Evolutionary conservation across 352 stramenopile species (phyloP), one percentile per base, ranked within the genome.

Genomic region (Phytophthora sp.): DNA sequence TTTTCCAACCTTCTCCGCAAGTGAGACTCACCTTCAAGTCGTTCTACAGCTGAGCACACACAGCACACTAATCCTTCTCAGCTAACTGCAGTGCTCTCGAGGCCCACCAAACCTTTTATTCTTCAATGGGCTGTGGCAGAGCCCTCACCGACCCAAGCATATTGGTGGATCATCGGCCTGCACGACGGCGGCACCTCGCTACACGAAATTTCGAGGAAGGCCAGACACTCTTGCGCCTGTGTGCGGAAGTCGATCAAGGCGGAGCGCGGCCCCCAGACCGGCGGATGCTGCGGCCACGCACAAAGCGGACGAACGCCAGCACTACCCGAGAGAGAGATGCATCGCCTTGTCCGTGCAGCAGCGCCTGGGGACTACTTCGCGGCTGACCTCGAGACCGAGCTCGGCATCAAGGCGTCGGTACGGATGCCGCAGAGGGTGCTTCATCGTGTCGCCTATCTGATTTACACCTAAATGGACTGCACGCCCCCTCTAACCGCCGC

Each of bases 131-230:
- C 42, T 30, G 16, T 1, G 42, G 30, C 21, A 55, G 47, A 49
- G 29, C 42, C 27, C 42, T 63, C 42, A 55, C 42, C 0, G 23
- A 11, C 0, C n/a, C 24, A 66, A 21, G 47, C 36, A 20, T 44
- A 53, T 20, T 66, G 57, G 36, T 57, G 56, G 56, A 46, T 50
- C 44, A 50, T 63, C 24, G n/a, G 56, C 24, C 15, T 50, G 1
- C 44, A 50, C 44, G 44, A 63, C 42, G 56, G 44, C 11, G 57
- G 57, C 1, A 20, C 46, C 15, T 46, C 47, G 0, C n/a, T 66
- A 0, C 38, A 45, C 30, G 36, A 58, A 3, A 58, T 66, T 16
- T 15, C 47, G 4, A 29, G 33, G 15, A 58, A 30, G 8, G 46
- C 36, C n/a, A n/a, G n/a, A n/a, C 57, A 38, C 26, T 33, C 45